phyloP scores from a whole-genome alignment of 1,284 basidiomycete genomes.

The Trametes versicolor region DNA sequence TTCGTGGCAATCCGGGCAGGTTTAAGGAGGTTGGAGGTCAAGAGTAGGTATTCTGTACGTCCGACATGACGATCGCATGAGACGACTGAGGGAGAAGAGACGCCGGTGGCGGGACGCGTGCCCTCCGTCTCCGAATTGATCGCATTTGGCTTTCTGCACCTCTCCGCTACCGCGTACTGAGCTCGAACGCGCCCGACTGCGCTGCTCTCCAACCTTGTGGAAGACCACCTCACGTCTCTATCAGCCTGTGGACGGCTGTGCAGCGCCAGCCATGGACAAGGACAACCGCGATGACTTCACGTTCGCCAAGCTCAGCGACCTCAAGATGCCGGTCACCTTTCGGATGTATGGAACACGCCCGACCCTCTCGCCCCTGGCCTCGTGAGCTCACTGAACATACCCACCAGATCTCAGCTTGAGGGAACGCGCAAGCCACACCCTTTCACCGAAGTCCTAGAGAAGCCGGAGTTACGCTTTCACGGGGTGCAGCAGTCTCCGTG shows the following conservation, averaged over 20 bases:
- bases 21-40: neutral
- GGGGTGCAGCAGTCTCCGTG: conserved; percentile 80
- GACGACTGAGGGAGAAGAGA: conserved; percentile 4
- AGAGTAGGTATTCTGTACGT: conserved; percentile 2
- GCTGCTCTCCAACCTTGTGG: neutral
- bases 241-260: neutral
- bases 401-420: conserved; percentile 81
- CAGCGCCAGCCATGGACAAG: conserved; percentile 65
- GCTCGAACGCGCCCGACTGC: neutral
- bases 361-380: neutral
- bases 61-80: conserved; percentile 16
- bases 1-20: neutral
- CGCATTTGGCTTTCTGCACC: conserved; percentile 15
- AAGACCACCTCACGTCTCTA: neutral
- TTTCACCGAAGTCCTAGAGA: conserved; percentile 80
- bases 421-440: conserved; percentile 75
- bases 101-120: conserved; percentile 18
- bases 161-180: conserved; percentile 4
- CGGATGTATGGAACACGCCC: conserved; percentile 72
- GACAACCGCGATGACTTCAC: conserved; percentile 87
- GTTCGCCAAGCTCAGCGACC: conserved; percentile 88
- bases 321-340: conserved; percentile 88
- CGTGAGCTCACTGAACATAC: conserved; percentile 3
- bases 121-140: conserved; percentile 16
- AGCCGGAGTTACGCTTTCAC: conserved; percentile 82